Percentiles rank a stretch among this genome's conserved stretches.
phyloP scores from a whole-genome alignment of 2,329 filamentous ascomycete genomes.

The Chaetomium globosum region DNA sequence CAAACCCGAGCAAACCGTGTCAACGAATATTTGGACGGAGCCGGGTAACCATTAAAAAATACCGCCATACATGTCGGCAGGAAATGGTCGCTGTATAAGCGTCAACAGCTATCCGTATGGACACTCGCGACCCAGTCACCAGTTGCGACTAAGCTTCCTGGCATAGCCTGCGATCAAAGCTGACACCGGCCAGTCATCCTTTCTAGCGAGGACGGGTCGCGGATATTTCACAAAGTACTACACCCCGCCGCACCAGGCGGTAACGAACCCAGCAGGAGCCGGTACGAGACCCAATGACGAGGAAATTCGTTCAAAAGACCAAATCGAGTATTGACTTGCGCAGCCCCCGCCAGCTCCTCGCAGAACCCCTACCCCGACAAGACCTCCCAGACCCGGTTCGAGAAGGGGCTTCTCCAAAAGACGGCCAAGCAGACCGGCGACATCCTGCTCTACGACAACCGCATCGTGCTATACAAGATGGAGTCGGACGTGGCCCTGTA shows the following conservation, averaged over 20 bases:
- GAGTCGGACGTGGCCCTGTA: slow-evolving; percentile 97
- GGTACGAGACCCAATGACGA: slow-evolving; percentile 28
- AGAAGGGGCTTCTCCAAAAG: slow-evolving; percentile 94
- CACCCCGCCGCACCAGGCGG: slow-evolving; percentile 58
- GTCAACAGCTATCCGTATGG: slow-evolving; percentile 67
- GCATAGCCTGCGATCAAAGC: slow-evolving; percentile 1
- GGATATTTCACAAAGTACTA: slow-evolving; percentile 97
- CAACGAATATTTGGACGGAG: background rate
- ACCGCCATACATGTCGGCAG: slow-evolving; percentile 65
- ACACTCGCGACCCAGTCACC: background rate
- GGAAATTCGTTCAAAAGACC: background rate
- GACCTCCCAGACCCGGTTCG: slow-evolving; percentile 94
- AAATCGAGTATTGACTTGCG: slow-evolving; percentile 6
- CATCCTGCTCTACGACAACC: slow-evolving; percentile 96
- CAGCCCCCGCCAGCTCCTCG: slow-evolving; percentile 51
- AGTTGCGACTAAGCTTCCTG: slow-evolving; percentile 1
- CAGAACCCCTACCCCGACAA: slow-evolving; percentile 80
- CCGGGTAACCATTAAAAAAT: background rate
- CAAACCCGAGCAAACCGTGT: slow-evolving; percentile 14
- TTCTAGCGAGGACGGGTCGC: slow-evolving; percentile 81
- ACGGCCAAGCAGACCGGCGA: slow-evolving; percentile 94
- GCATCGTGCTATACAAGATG: slow-evolving; percentile 95
- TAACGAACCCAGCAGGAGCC: slow-evolving; percentile 36
- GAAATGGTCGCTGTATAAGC: slow-evolving; percentile 75
- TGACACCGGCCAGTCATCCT: slow-evolving; percentile 54